phyloP scores from a whole-genome alignment of 257 asterid genomes.

The Solanum habrochaites region DNA sequence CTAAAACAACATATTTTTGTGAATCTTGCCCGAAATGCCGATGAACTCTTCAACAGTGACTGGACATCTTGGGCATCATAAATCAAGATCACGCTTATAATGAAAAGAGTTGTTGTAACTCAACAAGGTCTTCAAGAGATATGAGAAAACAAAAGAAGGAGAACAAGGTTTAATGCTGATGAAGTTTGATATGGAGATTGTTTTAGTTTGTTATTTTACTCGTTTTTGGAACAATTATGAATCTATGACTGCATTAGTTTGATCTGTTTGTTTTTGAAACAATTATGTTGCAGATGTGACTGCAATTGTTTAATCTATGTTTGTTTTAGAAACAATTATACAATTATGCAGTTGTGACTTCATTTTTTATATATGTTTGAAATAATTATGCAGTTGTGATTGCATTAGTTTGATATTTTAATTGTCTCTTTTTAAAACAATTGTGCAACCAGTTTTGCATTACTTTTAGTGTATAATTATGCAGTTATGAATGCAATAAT shows the following conservation, averaged over 20 bases:
- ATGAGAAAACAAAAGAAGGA: background rate
- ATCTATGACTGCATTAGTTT: background rate
- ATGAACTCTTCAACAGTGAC: background rate
- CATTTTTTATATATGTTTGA: no score
- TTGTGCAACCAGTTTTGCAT: no score
- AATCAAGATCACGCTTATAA: background rate
- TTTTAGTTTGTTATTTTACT: background rate
- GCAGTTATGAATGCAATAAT: no score
- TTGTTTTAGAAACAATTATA: background rate
- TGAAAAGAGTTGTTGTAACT: background rate
- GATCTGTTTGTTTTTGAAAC: background rate
- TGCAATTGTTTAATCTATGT: background rate
- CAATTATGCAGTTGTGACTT: background rate
- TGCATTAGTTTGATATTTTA: no score
- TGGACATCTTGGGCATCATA: background rate
- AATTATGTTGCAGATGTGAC: background rate
- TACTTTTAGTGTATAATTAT: no score
- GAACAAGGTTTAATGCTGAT: background rate
- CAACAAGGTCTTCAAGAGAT: background rate
- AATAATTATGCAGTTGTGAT: no score
- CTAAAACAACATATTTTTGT: background rate
- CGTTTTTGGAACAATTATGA: no score
- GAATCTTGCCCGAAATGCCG: background rate
- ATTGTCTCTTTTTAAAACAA: no score
- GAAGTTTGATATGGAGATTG: background rate